Conservation (phyloP, 306 rosid genomes). For the Carpinus viminea region DNA sequence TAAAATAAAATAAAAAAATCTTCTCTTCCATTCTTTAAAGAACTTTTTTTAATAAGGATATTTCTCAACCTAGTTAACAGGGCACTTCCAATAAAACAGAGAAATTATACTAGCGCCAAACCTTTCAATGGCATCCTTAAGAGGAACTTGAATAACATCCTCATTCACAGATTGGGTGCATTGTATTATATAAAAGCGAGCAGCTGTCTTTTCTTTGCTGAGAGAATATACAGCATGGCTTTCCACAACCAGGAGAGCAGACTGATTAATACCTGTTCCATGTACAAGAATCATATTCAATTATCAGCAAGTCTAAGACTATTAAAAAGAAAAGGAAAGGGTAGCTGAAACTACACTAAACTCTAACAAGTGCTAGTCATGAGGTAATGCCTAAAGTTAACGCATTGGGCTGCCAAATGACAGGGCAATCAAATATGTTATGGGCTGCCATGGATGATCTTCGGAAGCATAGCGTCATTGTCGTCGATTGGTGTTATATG, state of each 20-base stretch:
- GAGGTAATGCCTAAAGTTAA: constrained; percentile 12
- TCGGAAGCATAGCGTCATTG: too few species aligned
- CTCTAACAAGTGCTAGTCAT: constrained; percentile 18
- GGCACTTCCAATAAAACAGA: background rate
- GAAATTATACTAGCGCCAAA: constrained; percentile 18
- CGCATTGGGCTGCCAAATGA: background rate
- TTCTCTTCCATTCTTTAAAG: background rate
- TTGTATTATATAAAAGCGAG: constrained; percentile 64
- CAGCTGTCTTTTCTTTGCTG: constrained; percentile 62
- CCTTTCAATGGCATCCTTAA: constrained; percentile 63
- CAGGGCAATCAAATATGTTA: background rate
- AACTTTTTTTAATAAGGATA: background rate
- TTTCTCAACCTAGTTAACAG: background rate
- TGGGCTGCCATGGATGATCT: too few species aligned
- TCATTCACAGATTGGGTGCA: constrained; percentile 39
- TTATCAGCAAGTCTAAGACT: constrained; percentile 17
- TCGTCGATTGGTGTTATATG: too few species aligned
- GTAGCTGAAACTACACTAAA: background rate
- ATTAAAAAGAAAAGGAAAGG: constrained; percentile 15
- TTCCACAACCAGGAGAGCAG: constrained; percentile 55
- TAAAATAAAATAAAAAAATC: too few species aligned
- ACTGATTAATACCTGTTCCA: constrained; percentile 55
- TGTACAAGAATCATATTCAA: constrained; percentile 30
- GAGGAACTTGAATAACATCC: constrained; percentile 44
- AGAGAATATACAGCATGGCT: constrained; percentile 61